Base-by-base conservation (phyloP, 106 monocot genomes). In the Ottelia alismoides region DNA sequence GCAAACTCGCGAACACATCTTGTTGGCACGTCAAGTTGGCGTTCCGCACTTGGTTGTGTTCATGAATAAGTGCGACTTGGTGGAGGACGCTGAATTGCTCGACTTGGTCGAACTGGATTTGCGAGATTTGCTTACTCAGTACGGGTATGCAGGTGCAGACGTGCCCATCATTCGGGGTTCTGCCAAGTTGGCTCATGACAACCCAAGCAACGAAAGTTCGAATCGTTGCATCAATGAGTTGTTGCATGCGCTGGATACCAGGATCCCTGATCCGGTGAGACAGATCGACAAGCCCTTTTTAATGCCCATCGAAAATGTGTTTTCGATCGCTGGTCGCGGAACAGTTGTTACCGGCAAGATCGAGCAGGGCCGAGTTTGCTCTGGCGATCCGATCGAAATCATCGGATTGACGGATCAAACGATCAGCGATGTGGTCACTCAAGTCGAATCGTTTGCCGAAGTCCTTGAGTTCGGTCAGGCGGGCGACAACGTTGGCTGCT, bases 101-200 rank as follows among this genome's bases (percentile, higher is more conserved):
- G 69, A 87, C 65, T 72, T 87, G 14, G 87, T 87, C 49, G 87
- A 87, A 59, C 75, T 87, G 53, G 89, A 90, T 74, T 76, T 90
- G 60, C 80, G 84, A 22, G 56, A 89, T 29, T 74, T 89, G 17
- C 74, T 89, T 5, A 55, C 74, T 28, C 71, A 73, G 29, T 89
- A 83, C 31, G 83, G 84, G 46, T 89, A 80, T 49, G 80, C 83
- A 30, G 89, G 89, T 11, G 89, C 83, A 28, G 89, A 89, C 17
- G 57, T 84, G 31, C 89, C 89, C 26, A 89, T 89, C 31, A 57
- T 80, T 58, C 69, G 77, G 6, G 89, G 89, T 58, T 89, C 89
- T 1, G 89, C 89, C 22, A 76, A 83, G 29, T 68, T 77, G 25
- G 89, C 89, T 18, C 89, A 83, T 21, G 83, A 89, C 56, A 49